Conservation (phyloP, 73 alveolate species). For the Paramecium octaurelia region DNA sequence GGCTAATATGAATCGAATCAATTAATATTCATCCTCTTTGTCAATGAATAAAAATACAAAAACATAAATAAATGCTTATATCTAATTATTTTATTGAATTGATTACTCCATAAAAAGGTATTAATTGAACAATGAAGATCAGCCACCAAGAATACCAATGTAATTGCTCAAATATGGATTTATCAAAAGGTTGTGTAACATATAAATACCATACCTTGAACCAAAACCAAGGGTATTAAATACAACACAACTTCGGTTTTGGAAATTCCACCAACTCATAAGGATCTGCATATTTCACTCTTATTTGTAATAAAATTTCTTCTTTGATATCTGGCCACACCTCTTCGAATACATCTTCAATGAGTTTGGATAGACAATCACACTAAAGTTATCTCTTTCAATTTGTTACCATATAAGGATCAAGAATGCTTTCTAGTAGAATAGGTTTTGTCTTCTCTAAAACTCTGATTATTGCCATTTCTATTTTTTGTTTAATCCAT, state of each 20-base stretch:
- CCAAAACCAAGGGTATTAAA: constrained; percentile 23
- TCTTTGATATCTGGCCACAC: constrained; percentile 48
- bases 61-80: not conserved
- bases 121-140: not conserved
- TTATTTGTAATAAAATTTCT: constrained; percentile 19
- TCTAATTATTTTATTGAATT: not conserved
- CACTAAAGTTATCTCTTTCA: not conserved
- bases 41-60: constrained; percentile 10
- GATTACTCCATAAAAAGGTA: constrained; percentile 40
- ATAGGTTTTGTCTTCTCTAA: constrained; percentile 20
- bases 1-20: not conserved
- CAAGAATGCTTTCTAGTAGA: not conserved
- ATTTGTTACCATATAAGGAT: constrained; percentile 22
- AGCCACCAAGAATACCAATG: constrained; percentile 44
- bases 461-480: not conserved
- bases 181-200: constrained; percentile 21
- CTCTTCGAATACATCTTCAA: constrained; percentile 36
- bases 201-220: constrained; percentile 34
- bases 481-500: constrained; percentile 40
- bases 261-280: not conserved
- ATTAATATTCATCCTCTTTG: constrained; percentile 45
- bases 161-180: not conserved
- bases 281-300: constrained; percentile 41
- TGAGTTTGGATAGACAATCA: not conserved
- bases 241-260: not conserved